These are phyloP conservation scores for Lachnellula hyalina DNA, from an alignment of 2,329 filamentous ascomycete genomes.

Conservation along the genomic window DNA sequence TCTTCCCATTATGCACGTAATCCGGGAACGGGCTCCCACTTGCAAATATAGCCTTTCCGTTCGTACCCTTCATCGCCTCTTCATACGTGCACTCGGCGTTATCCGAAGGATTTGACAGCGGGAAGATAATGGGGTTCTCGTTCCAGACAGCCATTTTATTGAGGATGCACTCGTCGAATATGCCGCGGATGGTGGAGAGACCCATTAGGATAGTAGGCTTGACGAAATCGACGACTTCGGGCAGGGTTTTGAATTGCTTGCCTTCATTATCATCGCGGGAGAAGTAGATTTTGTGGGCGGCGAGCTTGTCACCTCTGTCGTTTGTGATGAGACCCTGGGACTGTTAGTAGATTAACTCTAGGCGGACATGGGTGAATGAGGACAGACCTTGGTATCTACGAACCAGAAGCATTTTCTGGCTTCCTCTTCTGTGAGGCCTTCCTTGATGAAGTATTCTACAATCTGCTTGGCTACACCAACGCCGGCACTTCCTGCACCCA, in stretches of 20 bases:
- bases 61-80: slow-evolving; percentile 72
- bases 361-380: not conserved
- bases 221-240: slow-evolving; percentile 62
- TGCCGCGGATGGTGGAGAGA: slow-evolving; percentile 69
- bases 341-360: slow-evolving; percentile 1
- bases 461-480: slow-evolving; percentile 84
- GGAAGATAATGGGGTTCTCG: slow-evolving; percentile 67
- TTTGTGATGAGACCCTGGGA: slow-evolving; percentile 60
- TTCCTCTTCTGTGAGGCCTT: slow-evolving; percentile 61
- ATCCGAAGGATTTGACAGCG: slow-evolving; percentile 76
- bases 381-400: slow-evolving; percentile 51
- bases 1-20: slow-evolving; percentile 48
- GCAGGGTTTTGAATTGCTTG: slow-evolving; percentile 50
- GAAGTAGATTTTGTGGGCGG: slow-evolving; percentile 51
- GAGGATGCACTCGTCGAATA: slow-evolving; percentile 70
- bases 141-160: slow-evolving; percentile 69
- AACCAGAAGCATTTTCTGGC: slow-evolving; percentile 67
- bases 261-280: slow-evolving; percentile 33
- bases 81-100: slow-evolving; percentile 76
- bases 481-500: slow-evolving; percentile 76
- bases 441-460: slow-evolving; percentile 66
- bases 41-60: slow-evolving; percentile 70
- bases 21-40: slow-evolving; percentile 83
- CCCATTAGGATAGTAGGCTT: slow-evolving; percentile 79
- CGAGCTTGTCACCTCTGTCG: slow-evolving; percentile 65